These are phyloP conservation scores for Takakia lepidozioides DNA, from an alignment of 225 moss, liverwort and hornwort species.

Conservation along the genomic window DNA sequence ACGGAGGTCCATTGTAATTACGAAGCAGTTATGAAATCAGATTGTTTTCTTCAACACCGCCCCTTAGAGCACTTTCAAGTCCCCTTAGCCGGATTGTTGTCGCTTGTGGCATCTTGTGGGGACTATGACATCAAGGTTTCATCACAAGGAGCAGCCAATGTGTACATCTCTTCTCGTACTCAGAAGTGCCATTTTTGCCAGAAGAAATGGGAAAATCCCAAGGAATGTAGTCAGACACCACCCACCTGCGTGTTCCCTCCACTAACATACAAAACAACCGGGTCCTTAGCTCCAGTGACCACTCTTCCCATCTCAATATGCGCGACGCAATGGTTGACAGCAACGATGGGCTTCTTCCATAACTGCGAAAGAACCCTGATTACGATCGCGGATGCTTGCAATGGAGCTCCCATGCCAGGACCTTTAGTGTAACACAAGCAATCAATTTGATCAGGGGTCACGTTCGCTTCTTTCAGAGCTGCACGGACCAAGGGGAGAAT, in stretches of 20 bases:
- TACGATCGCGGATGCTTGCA: conserved; percentile 89
- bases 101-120: too few species aligned
- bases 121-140: too few species aligned
- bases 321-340: conserved; percentile 89
- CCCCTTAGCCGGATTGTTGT: too few species aligned
- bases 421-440: conserved; percentile 93
- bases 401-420: conserved; percentile 93
- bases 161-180: too few species aligned
- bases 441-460: conserved; percentile 50
- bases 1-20: too few species aligned
- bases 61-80: too few species aligned
- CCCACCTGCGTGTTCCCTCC: conserved; percentile 87
- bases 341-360: conserved; percentile 87
- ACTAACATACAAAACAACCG: conserved; percentile 89
- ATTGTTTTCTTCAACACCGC: too few species aligned
- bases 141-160: too few species aligned
- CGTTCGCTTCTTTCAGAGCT: conserved; percentile 62
- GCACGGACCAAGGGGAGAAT: conserved; percentile 56
- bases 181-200: too few species aligned
- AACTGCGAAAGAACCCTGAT: conserved; percentile 75
- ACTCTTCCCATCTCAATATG: conserved; percentile 96
- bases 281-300: conserved; percentile 82
- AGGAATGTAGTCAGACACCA: too few species aligned
- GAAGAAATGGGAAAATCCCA: too few species aligned
- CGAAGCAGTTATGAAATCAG: too few species aligned